A percentile compares a stretch with the other conserved stretches of the same genome.
These are phyloP conservation scores for Suillus brevipes DNA, from an alignment of 768 basidiomycete genomes.

Conservation along the genomic window DNA sequence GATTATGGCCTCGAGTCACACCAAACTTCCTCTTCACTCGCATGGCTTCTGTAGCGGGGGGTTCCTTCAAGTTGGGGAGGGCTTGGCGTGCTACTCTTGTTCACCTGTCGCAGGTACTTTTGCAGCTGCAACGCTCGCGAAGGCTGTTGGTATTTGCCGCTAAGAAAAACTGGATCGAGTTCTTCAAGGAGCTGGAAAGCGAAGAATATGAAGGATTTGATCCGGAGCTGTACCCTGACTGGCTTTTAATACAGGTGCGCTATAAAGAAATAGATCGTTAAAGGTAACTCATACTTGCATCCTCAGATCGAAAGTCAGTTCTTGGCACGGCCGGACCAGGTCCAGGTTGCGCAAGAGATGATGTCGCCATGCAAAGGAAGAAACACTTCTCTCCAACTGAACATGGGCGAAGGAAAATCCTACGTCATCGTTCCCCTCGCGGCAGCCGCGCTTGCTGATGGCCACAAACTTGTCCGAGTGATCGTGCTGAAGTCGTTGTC, in stretches of 20 bases:
- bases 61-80: slow-evolving; percentile 5
- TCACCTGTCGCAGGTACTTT: slow-evolving; percentile 24
- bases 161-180: slow-evolving; percentile 10
- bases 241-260: slow-evolving; percentile 17
- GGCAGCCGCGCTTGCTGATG: slow-evolving; percentile 22
- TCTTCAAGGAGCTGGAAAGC: slow-evolving; percentile 13
- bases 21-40: slow-evolving; percentile 26
- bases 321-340: slow-evolving; percentile 23
- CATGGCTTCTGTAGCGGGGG: slow-evolving; percentile 20
- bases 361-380: slow-evolving; percentile 19
- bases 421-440: slow-evolving; percentile 31
- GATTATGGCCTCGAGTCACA: slow-evolving; percentile 36
- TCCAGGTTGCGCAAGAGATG: slow-evolving; percentile 28
- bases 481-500: slow-evolving; percentile 31
- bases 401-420: slow-evolving; percentile 37
- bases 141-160: slow-evolving; percentile 26
- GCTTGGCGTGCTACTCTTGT: slow-evolving; percentile 29
- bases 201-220: slow-evolving; percentile 10
- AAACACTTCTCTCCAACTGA: slow-evolving; percentile 29
- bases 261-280: not conserved
- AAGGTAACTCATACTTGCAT: not conserved
- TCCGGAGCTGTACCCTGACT: slow-evolving; percentile 2
- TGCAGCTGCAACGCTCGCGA: slow-evolving; percentile 34
- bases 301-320: slow-evolving; percentile 27
- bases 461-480: slow-evolving; percentile 27